A percentile compares a stretch with the other conserved stretches of the same genome.
These are phyloP conservation scores for Dendrocalamus sinicus DNA, from an alignment of 176 grass and related monocot species.

Conservation along the genomic window DNA sequence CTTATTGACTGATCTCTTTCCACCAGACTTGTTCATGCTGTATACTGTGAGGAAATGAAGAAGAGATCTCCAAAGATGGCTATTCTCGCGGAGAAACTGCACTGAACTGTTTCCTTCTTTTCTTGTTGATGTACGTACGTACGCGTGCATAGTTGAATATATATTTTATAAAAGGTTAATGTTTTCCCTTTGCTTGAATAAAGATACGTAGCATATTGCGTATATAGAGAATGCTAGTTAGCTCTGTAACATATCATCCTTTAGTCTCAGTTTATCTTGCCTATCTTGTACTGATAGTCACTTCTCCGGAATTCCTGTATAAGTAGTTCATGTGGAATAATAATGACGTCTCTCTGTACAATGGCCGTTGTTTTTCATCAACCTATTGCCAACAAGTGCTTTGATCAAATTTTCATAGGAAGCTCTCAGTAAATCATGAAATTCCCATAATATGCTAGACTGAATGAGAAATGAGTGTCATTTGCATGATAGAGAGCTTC, in stretches of 20 bases:
- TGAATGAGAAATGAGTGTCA: not conserved
- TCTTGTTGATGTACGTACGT: not conserved
- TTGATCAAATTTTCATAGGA: not conserved
- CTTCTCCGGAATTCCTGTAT: not conserved
- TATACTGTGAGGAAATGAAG: constrained; percentile 17
- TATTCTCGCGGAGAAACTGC: not conserved
- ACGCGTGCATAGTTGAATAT: not conserved
- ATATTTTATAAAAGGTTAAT: not conserved
- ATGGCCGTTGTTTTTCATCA: not conserved
- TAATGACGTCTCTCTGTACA: not conserved
- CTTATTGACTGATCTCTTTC: not conserved
- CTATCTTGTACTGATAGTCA: not conserved
- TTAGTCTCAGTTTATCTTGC: not conserved
- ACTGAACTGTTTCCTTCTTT: not conserved
- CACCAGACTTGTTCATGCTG: constrained; percentile 10
- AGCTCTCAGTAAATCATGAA: not conserved
- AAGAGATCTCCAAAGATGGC: not conserved
- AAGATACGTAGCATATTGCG: not conserved
- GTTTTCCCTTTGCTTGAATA: not conserved
- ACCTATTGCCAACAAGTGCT: not conserved
- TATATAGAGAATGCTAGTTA: not conserved
- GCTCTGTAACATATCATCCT: not conserved
- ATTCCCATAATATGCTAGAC: too few relatives aligned
- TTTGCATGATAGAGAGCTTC: not conserved
- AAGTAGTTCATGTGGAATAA: not conserved